Evolutionary conservation across 257 asterid species (phyloP).

Genomic region (Penstemon barbatus): DNA sequence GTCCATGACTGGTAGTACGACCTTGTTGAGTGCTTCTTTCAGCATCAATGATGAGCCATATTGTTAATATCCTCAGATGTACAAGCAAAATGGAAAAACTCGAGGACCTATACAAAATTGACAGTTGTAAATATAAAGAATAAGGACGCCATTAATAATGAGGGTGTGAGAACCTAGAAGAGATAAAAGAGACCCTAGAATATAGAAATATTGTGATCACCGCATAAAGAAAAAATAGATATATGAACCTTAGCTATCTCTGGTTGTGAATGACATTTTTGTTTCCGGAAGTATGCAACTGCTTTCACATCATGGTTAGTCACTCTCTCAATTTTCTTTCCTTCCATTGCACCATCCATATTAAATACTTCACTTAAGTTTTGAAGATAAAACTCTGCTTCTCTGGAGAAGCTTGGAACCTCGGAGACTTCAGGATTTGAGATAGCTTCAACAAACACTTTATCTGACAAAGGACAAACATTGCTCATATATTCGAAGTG

Average conservation of each 20-base stretch:
- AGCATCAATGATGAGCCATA: conserved; percentile 55
- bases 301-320: conserved; percentile 68
- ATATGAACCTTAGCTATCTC: conserved; percentile 65
- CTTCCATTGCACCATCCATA: conserved; percentile 46
- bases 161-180: neutral
- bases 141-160: neutral
- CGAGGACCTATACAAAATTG: conserved; percentile 44
- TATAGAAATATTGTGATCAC: conserved; percentile 7
- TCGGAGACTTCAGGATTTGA: conserved; percentile 64
- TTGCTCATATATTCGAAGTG: neutral
- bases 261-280: conserved; percentile 60
- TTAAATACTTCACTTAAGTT: conserved; percentile 56
- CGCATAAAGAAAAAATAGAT: neutral
- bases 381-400: conserved; percentile 61
- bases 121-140: neutral
- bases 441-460: conserved; percentile 86
- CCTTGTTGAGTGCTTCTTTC: conserved; percentile 44
- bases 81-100: conserved; percentile 60
- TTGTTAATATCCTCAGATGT: conserved; percentile 58
- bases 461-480: conserved; percentile 44
- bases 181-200: neutral
- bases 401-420: conserved; percentile 71
- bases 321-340: conserved; percentile 53
- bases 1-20: conserved; percentile 48
- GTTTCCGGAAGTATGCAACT: conserved; percentile 54